Conservation (phyloP, 2,329 filamentous ascomycete species). For the Fusarium equiseti region DNA sequence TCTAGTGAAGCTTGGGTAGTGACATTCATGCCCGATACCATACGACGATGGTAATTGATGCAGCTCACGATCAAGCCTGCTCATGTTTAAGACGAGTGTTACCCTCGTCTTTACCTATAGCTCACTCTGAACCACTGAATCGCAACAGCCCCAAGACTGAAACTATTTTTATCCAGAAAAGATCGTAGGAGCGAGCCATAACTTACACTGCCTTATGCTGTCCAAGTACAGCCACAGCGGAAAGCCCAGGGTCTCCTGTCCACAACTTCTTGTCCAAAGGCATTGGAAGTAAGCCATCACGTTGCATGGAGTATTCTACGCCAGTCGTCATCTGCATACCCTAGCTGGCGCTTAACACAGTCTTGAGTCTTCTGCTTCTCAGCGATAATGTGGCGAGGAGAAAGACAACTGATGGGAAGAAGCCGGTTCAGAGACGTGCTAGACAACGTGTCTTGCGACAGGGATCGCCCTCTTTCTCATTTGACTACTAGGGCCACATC, state of each 20-base stretch:
- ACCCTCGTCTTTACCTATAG: not conserved
- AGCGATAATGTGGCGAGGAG: not conserved
- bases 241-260: not conserved
- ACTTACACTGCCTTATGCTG: not conserved
- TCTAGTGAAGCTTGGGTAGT: constrained; percentile 13
- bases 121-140: not conserved
- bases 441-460: not conserved
- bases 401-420: not conserved
- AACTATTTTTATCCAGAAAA: not conserved
- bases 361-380: not conserved
- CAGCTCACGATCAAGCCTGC: not conserved
- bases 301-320: not conserved
- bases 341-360: not conserved
- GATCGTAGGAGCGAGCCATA: not conserved
- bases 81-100: not conserved
- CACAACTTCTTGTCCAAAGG: not conserved
- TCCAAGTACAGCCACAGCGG: not conserved
- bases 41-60: not conserved
- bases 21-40: constrained; percentile 15
- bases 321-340: not conserved
- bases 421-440: not conserved
- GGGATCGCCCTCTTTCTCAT: not conserved
- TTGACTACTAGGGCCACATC: not conserved
- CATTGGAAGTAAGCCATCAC: not conserved
- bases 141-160: not conserved